phyloP scores from a whole-genome alignment of 2,329 filamentous ascomycete genomes.

The Venturia asperata region DNA sequence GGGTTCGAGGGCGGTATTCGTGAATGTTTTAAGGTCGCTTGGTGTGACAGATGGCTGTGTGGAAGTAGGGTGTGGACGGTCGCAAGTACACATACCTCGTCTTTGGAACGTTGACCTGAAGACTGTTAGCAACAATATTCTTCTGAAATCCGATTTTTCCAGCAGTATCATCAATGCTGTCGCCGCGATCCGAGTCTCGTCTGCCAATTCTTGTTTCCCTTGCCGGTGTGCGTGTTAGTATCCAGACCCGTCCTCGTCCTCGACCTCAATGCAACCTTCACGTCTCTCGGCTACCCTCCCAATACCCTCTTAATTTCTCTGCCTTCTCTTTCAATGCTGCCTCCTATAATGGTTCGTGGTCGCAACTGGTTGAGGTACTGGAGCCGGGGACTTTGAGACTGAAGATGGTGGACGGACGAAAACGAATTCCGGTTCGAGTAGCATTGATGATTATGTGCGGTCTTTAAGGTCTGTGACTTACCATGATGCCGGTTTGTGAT shows the following conservation, averaged over 20 bases:
- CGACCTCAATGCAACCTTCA: background rate
- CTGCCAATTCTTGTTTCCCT: background rate
- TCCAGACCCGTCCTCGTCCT: background rate
- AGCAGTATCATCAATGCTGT: background rate
- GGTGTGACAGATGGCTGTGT: background rate
- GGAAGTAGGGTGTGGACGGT: background rate
- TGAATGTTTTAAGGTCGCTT: background rate
- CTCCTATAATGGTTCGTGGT: background rate
- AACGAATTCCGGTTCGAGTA: background rate
- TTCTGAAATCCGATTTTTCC: background rate
- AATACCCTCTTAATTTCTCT: background rate
- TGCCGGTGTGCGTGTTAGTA: background rate
- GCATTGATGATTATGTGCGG: background rate
- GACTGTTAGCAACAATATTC: background rate
- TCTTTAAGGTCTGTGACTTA: background rate
- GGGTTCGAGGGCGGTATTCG: background rate
- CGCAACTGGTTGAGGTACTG: background rate
- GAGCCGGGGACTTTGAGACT: background rate
- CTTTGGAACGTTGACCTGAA: slow-evolving; percentile 94
- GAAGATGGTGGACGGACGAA: background rate
- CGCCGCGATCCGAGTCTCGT: background rate
- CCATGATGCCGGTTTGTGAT: slow-evolving; percentile 7
- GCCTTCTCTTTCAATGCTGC: background rate
- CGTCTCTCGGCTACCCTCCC: background rate
- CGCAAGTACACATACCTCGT: slow-evolving; percentile 38